Base-by-base conservation (phyloP, 1,139 yeast genomes). In the Magnusiomyces fungicola region DNA sequence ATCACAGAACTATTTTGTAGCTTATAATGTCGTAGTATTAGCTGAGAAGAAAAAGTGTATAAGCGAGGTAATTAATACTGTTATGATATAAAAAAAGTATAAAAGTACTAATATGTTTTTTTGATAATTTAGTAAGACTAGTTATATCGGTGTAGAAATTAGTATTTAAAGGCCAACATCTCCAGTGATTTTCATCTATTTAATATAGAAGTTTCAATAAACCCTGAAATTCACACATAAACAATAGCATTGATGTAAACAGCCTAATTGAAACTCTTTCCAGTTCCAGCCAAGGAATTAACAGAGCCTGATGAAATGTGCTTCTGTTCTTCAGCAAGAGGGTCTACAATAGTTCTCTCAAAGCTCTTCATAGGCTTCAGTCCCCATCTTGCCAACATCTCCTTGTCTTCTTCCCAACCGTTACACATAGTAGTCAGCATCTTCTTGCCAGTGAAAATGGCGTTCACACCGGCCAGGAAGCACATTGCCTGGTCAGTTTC, bases 401-500 rank as follows among this genome's bases (percentile, higher is more conserved):
- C 73, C 55, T 75, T 81, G 62, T 84, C 94, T 61, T 83, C 92
- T 46, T 83, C 88, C 92, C 92, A 84, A 2, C 89, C 90, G 55
- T 80, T 81, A 63, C 94, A 84, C 81, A 81, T 80, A 2, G 94
- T 84, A 2, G 94, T 84, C 54, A 84, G 68, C 92, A 84, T 84
- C 58, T 76, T 80, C 64, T 84, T 83, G 22, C 94, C 94, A 0
- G 92, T 84, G 64, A 84, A 84, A 46, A 84, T 81, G 16, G 92
- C 90, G 66, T 84, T 84, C 53, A 83, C 81, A 12, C 94, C 94
- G 43, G 84, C 79, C 80, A 82, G 74, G 63, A 84, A 84, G 57
- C 90, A 82, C 60, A 84, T 65, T 51, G 82, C 77, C 61, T 84
- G 94, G 58, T 84, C 90, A 53, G 77, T 70, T 56, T 84, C 92